Evolutionary conservation across 2,329 filamentous ascomycete species (phyloP), one percentile per base, ranked within the genome.

Genomic region (Xylaria sp.): DNA sequence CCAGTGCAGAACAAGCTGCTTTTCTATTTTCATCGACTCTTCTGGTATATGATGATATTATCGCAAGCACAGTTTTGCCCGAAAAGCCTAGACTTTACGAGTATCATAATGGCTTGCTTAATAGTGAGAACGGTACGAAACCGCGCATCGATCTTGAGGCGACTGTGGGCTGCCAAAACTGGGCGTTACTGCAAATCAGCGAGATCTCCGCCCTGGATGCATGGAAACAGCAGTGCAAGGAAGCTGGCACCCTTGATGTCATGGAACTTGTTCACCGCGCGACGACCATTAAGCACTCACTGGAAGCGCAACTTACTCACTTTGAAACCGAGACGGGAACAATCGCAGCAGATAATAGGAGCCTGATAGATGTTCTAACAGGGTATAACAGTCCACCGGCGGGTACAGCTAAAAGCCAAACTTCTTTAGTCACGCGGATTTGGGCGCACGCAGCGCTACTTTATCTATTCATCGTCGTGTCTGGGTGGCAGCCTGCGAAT

Each of bases 401-500:
- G 5, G 31, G 15, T 15, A n/a, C 37, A 8, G 3, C 40, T n/a
- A 49, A 52, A 13, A 23, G 29, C 43, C 61, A 69, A 27, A 54
- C 21, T 25, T 27, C 53, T 2, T 11, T 70, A n/a, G 67, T 69
- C 10, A 73, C 75, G 8, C 73, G 74, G 13, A 77, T 83, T 41
- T 85, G 82, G 83, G 78, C 80, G 1, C 76, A 82, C 44, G 81
- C 80, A 1, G 74, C 79, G 0, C 72, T 82, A 1, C 76, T 78
- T 7, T 84, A 84, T 60, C 76, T 85, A 11, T 72, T 76, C 11
- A 78, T 83, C 3, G 80, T 84, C 19, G 74, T 83, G 3, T 78
- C 76, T 1, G 83, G 82, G 3, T 85, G 81, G 82, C 81, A 83
- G 62, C 81, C 81, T 0, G 75, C 76, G 0, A 78, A 74, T 47